Conservation (phyloP, 768 basidiomycete genomes). For the Suillus lakei region DNA sequence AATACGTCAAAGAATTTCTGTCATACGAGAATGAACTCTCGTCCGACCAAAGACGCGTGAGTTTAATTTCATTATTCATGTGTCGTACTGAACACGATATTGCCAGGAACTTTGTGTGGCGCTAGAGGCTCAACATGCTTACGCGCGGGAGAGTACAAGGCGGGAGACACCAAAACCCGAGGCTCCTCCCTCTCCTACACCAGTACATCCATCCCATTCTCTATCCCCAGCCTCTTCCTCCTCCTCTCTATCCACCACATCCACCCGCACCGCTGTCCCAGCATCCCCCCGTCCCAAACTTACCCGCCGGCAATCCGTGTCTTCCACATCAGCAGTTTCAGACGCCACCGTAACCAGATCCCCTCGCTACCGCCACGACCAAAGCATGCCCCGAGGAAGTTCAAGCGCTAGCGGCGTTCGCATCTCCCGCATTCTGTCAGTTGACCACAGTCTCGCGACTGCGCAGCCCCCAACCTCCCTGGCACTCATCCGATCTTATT, state of each 20-base stretch:
- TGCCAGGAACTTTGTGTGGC: slow-evolving; percentile 20
- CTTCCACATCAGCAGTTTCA: slow-evolving; percentile 29
- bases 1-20: slow-evolving; percentile 77
- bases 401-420: slow-evolving; percentile 23
- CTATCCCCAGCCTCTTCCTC: slow-evolving; percentile 62
- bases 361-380: slow-evolving; percentile 10
- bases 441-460: slow-evolving; percentile 13
- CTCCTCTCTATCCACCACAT: slow-evolving; percentile 72
- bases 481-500: slow-evolving; percentile 51
- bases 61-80: slow-evolving; percentile 13
- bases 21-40: slow-evolving; percentile 72
- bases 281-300: slow-evolving; percentile 19
- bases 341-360: slow-evolving; percentile 32
- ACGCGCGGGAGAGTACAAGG: slow-evolving; percentile 25
- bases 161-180: slow-evolving; percentile 27
- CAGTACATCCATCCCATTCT: slow-evolving; percentile 34
- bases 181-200: slow-evolving; percentile 25
- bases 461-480: slow-evolving; percentile 31
- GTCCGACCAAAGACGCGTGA: slow-evolving; percentile 54
- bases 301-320: slow-evolving; percentile 18
- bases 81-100: slow-evolving; percentile 12
- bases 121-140: slow-evolving; percentile 40
- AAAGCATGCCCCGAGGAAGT: slow-evolving; percentile 15
- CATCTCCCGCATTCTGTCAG: slow-evolving; percentile 12
- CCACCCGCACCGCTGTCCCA: slow-evolving; percentile 75